phyloP scores from a whole-genome alignment of 495 filamentous ascomycete species.

The Neurospora sp. region DNA sequence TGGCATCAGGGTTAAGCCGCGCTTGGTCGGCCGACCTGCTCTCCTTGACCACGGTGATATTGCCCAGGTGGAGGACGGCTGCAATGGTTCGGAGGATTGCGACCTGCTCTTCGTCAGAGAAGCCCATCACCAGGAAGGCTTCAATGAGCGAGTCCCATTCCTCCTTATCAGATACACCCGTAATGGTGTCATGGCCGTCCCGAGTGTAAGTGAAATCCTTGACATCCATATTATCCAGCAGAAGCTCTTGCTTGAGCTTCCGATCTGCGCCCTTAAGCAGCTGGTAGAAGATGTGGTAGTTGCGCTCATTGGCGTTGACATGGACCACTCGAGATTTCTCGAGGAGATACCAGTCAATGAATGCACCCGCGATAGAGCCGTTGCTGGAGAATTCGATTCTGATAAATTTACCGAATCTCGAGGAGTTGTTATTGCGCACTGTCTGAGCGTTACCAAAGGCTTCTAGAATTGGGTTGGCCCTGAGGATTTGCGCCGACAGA shows the following conservation, averaged over 20 bases:
- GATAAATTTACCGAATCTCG: slow-evolving; percentile 98
- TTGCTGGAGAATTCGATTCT: slow-evolving; percentile 86
- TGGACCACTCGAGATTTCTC: slow-evolving; percentile 95
- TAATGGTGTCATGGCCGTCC: slow-evolving; percentile 82
- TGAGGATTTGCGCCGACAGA: slow-evolving; percentile 91
- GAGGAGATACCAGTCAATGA: slow-evolving; percentile 96
- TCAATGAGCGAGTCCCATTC: slow-evolving; percentile 89
- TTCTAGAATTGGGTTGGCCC: slow-evolving; percentile 96
- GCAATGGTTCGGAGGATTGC: slow-evolving; percentile 81
- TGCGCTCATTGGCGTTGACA: slow-evolving; percentile 76
- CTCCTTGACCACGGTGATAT: slow-evolving; percentile 80
- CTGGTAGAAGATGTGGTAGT: slow-evolving; percentile 98
- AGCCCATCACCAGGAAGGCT: slow-evolving; percentile 91
- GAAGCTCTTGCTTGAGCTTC: slow-evolving; percentile 60
- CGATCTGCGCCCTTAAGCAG: slow-evolving; percentile 73
- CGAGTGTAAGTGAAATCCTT: slow-evolving; percentile 87
- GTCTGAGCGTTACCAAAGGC: slow-evolving; percentile 98
- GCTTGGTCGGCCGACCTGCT: slow-evolving; percentile 88
- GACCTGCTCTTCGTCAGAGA: slow-evolving; percentile 74
- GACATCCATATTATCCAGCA: slow-evolving; percentile 60
- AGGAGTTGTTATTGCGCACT: slow-evolving; percentile 96
- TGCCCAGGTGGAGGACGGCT: slow-evolving; percentile 86
- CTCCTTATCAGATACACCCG: slow-evolving; percentile 79
- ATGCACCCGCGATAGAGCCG: slow-evolving; percentile 90
- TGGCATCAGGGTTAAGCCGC: slow-evolving; percentile 60